Evolutionary conservation across 768 basidiomycete genomes (phyloP), one percentile per base, ranked within the genome.

Genomic region (Hemileccinum impolitum): DNA sequence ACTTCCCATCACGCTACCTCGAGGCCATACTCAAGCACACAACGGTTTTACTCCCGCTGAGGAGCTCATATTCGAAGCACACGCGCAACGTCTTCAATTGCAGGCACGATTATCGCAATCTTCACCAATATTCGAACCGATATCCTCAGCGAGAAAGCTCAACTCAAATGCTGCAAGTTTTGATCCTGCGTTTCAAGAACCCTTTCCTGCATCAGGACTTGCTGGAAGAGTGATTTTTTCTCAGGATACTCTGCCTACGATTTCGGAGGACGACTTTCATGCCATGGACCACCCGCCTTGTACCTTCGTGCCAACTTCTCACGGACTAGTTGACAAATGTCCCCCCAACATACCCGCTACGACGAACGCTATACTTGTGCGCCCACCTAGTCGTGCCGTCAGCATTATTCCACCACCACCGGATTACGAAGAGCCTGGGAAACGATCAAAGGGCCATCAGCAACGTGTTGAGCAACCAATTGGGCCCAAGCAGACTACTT

Each of bases 41-140:
- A 72, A 77, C 1, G 85, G 85, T 2, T 88, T 81, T 54, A 88
- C 86, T 0, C 72, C 83, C 2, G 72, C 85, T 0, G 86, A 88
- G 61, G 80, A 84, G 63, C 76, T 79, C 52, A 80, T 87, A 43
- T 76, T 88, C 60, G 82, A 75, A 47, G 81, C 66, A 52, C 82
- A 65, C 70, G 75, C 65, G 30, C 55, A 53, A 51, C 56, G 38
- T 19, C 59, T 65, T 30, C 64, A 59, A 25, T 25, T 56, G 10
- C 56, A 57, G 21, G 38, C 49, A 7, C 51, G 47, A 17, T n/a
- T 51, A 30, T 23, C 60, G 7, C 51, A 41, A 28, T 17, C 53
- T 10, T 34, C 47, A 21, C 36, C 54, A 5, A 18, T 47, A 17
- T 43, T 62, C 9, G 57, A 57, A n/a, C 43, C 51, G 10, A 28